Evolutionary conservation across 129 eudicot species (phyloP).

Genomic region (Flaveria trinervia): DNA sequence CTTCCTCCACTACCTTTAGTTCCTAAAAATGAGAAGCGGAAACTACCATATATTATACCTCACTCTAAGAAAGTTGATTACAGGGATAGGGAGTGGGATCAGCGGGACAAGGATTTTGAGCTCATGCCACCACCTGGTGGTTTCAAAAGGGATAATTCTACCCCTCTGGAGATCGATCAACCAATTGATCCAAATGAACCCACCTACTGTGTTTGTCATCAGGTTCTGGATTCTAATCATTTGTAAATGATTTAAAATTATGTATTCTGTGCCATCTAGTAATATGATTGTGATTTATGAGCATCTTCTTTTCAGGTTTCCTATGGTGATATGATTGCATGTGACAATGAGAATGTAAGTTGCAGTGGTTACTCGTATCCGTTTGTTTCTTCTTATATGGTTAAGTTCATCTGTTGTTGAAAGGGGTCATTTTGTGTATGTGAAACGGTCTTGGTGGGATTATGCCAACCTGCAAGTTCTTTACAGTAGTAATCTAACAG

Average conservation of each 20-base stretch:
- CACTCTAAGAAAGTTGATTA: conserved; percentile 69
- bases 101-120: conserved; percentile 83
- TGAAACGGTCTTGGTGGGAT: neutral
- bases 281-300: neutral
- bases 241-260: conserved; percentile 4
- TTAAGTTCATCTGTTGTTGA: neutral
- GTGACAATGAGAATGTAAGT: conserved; percentile 91
- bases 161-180: conserved; percentile 82
- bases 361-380: neutral
- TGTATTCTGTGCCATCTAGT: neutral
- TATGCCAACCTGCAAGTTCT: neutral
- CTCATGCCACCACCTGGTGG: conserved; percentile 99
- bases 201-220: conserved; percentile 94
- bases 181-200: conserved; percentile 99
- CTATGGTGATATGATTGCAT: conserved; percentile 98
- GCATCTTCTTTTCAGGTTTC: conserved; percentile 60
- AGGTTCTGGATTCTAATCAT: conserved; percentile 45
- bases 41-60: conserved; percentile 53
- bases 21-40: conserved; percentile 78
- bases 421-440: neutral
- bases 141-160: conserved; percentile 70
- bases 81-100: conserved; percentile 84
- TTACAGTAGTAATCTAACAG: neutral
- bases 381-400: neutral
- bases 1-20: conserved; percentile 92